Base-by-base conservation (phyloP, 148 eudicot genomes). In the Heliamphora exappendiculata region DNA sequence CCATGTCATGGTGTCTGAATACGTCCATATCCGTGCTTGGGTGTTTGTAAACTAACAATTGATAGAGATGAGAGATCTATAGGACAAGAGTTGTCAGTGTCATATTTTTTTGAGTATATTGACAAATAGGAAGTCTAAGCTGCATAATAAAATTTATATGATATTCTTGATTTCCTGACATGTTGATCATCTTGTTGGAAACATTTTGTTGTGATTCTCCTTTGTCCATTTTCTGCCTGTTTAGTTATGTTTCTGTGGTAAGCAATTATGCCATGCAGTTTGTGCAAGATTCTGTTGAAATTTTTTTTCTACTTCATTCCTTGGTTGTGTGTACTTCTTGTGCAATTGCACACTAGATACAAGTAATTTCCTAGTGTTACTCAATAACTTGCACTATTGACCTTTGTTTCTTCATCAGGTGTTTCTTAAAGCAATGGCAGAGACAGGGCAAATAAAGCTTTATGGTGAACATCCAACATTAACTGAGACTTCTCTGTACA, bases 381-480 rank as follows among this genome's bases (percentile, higher is more conserved):
- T 28, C 19, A 64, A 53, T 7, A 33, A 29, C 17, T 58, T 26
- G 16, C 77, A 12, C 41, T 3, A 36, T 45, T 50, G 29, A 31
- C 47, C 22, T 55, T 57, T 70, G 8, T 55, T 28, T 77, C 9
- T 53, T 39, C 54, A 20, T 70, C 83, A 95, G 99, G 99, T 88
- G 45, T 95, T 95, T 81, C 98, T 96, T 54, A 96, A 96, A 87
- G 99, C 99, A 72, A 96, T 96, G 99, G 99, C 99, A 75, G 98
- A 93, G 86, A 89, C 90, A 28, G 99, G 99, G 77, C 99, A 96
- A 84, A 79, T 96, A 68, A 96, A 93, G 87, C 92, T 96, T 67
- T 93, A 88, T 79, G 97, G 99, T 53, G 98, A 96, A 57, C 79
- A 86, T 57, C 99, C 99, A 76, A 92, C 99, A 77, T 68, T 84